Evolutionary conservation across 2,329 filamentous ascomycete genomes (phyloP), one percentile per base, ranked within the genome.

Genomic region (Neodidymelliopsis sp.): DNA sequence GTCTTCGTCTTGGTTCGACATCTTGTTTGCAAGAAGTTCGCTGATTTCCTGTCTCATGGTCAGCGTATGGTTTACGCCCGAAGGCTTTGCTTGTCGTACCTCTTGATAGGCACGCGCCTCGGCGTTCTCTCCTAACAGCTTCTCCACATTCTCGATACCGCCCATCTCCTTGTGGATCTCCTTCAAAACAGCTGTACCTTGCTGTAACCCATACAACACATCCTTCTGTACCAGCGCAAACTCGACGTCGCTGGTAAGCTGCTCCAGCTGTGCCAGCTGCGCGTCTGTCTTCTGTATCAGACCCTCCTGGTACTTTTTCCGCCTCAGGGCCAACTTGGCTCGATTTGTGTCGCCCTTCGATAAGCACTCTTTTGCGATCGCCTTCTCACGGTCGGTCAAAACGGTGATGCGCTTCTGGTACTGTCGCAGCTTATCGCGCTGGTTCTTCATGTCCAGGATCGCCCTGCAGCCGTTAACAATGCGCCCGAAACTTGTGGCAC

Each of bases 221-320:
- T 97, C 94, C 77, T 97, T 97, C 73, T 97, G 93, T 60, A 99
- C 94, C 19, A 93, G 83, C 28, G 94, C 91, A 75, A 99, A 99
- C 76, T 99, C 94, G 65, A 99, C 91, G 70, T 86, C 91, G 45
- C 85, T 84, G 7, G 90, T 94, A 60, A 99, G 79, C 68, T 90
- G 86, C 78, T 99, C 92, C 15, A 99, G 80, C 75, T 97, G 91
- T 59, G 90, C 91, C n/a, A 99, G 84, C 77, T 97, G 93, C 47
- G 85, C 84, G 75, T 99, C 93, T 10, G 93, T 97, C 78, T 96
- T 93, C 53, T 84, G 81, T 10, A 97, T 82, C 16, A 97, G 81
- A 19, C 89, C 87, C 73, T 97, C 90, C 73, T 99, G 94, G 79
- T 96, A 97, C 74, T 97, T 99, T 77, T 97, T 97, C 61, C 92